Evolutionary conservation across 1,139 yeast genomes (phyloP), one percentile per base, ranked within the genome.

Genomic region (Suhomyces coccinellae): DNA sequence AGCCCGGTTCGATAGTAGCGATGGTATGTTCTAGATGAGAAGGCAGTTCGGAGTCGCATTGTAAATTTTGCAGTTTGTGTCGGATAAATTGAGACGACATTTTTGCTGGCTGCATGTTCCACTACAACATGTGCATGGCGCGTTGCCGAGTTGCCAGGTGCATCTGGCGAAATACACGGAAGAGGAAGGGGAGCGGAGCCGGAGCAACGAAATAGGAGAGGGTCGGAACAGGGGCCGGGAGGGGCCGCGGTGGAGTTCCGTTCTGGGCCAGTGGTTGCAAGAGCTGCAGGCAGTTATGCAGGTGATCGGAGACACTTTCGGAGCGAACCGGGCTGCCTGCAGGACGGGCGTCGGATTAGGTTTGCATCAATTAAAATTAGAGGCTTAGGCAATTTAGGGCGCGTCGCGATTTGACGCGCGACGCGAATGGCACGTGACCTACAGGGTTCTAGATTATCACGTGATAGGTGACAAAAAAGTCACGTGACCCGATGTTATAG

Each of bases 31-130:
- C 24, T 20, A 20, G 24, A 20, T 20, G 24, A 20, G 24, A 20
- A 20, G 24, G 24, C 24, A 20, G 24, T 20, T 20, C 24, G 24
- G 24, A 16, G 36, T 33, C 36, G 36, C 36, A 13, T 20, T 20
- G 12, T 17, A 20, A 7, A 14, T 32, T 32, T 33, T 33, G 36
- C 36, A 33, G 36, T 33, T 33, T 33, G 36, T 20, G 36, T 33
- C 26, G 27, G 27, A 33, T 33, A 33, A 20, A 20, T 28, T 33
- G 36, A 33, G 36, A 24, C 36, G 36, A 33, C 16, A n/a, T 33
- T 22, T 14, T 11, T 8, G 11, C 17, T 33, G 14, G 11, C 36
- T 33, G 36, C 36, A 33, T n/a, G 27, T 20, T 33, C 27, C 24
- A 24, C 24, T 12, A 13, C n/a, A 20, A n/a, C 22, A 33, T 40